Evolutionary conservation across 2,329 filamentous ascomycete species (phyloP), one percentile per base, ranked within the genome.

Genomic region (Cryphonectria nitschkei): DNA sequence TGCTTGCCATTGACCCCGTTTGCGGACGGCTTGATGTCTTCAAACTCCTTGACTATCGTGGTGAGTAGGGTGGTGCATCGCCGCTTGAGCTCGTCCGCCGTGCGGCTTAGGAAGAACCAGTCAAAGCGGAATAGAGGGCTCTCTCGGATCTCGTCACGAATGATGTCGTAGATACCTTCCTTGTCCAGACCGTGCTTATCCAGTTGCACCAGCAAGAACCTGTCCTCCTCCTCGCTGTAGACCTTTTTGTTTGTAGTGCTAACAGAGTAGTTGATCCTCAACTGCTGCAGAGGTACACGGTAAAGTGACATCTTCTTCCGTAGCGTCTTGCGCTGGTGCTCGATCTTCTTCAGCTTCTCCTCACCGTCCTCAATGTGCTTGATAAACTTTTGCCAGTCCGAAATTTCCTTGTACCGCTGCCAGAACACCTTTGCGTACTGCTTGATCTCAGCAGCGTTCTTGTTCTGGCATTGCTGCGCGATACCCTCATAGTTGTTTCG

Each of bases 171-270:
- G 73, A 99, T 88, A 46, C 89, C 89, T 76, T 98, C 95, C 1
- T 92, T 92, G 79, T 99, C 97, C 50, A 99, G 90, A 8, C 97
- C 96, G 76, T 94, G 92, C 80, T 92, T 93, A 82, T 99, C 94
- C 7, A 99, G 87, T 82, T 98, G 92, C 65, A 99, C 95, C 46
- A 99, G 87, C 67, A 99, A 82, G 82, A 99, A 99, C 3, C 96
- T 90, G 79, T 99, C 96, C 80, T 99, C 96, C 79, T 99, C 96
- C 79, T 99, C 97, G 0, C 95, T 98, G 80, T 99, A 99, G 0
- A 99, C 95, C 84, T 99, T 99, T 85, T 99, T 99, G 88, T 99
- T 99, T 13, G 97, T 99, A 2, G 96, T 99, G 8, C 94, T 97
- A 39, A 99, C 96, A 0, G 95, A 97, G 82, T 99, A 99, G 83